A percentile compares a stretch with the other conserved stretches of the same genome.
These are phyloP conservation scores for Raffaelea arxii DNA, from an alignment of 2,329 filamentous ascomycete genomes.

Conservation along the genomic window DNA sequence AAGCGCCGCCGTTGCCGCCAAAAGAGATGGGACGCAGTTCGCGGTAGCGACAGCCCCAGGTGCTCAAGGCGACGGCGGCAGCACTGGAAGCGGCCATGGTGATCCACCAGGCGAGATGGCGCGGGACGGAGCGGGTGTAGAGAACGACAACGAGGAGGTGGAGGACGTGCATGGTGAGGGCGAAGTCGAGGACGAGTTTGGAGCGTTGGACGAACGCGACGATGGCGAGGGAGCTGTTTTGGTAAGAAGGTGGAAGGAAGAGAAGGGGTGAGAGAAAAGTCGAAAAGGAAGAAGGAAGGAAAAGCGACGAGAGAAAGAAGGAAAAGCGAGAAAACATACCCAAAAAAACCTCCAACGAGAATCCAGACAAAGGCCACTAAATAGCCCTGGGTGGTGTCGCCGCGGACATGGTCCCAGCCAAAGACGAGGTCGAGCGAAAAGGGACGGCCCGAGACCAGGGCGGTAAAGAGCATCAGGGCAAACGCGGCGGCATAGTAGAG, in stretches of 20 bases:
- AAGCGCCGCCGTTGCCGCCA: slow-evolving; percentile 44
- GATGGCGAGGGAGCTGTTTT: slow-evolving; percentile 72
- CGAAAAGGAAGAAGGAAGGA: not conserved
- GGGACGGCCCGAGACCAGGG: slow-evolving; percentile 45
- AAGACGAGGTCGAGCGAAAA: slow-evolving; percentile 47
- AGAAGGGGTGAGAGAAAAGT: not conserved
- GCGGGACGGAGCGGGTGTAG: slow-evolving; percentile 68
- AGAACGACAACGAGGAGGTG: slow-evolving; percentile 44
- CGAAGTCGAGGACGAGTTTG: slow-evolving; percentile 93
- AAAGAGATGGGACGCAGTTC: slow-evolving; percentile 86
- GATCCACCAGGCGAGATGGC: slow-evolving; percentile 79
- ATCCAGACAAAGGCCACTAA: slow-evolving; percentile 48
- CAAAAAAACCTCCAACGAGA: slow-evolving; percentile 43
- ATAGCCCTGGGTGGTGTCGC: slow-evolving; percentile 54
- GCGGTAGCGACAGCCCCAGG: slow-evolving; percentile 86
- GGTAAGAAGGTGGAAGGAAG: too few species aligned
- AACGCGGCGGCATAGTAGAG: slow-evolving; percentile 44
- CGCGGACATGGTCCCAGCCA: slow-evolving; percentile 48
- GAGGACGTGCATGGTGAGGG: slow-evolving; percentile 56
- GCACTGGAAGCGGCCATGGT: slow-evolving; percentile 39
- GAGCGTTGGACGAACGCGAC: slow-evolving; percentile 76
- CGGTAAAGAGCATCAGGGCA: slow-evolving; percentile 46
- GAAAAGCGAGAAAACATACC: slow-evolving; percentile 25
- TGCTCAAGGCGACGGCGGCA: slow-evolving; percentile 51
- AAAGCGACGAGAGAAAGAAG: slow-evolving; percentile 4